A percentile compares a stretch with the other conserved stretches of the same genome.
Evolutionary conservation across 495 filamentous ascomycete species (phyloP).

Genomic region (Hyaloscypha hepaticicola): DNA sequence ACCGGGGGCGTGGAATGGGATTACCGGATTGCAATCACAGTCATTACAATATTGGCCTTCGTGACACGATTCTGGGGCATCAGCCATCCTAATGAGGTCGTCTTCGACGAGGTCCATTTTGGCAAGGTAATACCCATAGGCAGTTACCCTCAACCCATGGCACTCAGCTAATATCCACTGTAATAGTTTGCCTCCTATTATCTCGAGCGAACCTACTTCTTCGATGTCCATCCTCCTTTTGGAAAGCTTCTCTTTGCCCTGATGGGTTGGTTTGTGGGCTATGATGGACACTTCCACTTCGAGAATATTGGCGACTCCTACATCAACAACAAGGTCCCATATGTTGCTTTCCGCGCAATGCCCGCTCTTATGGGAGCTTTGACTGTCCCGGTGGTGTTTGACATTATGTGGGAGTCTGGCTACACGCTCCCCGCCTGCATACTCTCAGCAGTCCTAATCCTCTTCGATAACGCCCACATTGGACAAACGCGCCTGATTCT

Average conservation of each 20-base stretch:
- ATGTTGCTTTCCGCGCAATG: conserved; percentile 91
- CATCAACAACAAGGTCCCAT: conserved; percentile 94
- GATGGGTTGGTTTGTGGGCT: conserved; percentile 94
- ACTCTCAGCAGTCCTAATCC: conserved; percentile 77
- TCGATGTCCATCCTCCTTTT: conserved; percentile 98
- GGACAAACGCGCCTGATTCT: conserved; percentile 95
- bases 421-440: conserved; percentile 93
- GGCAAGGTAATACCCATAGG: conserved; percentile 72
- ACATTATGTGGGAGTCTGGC: conserved; percentile 99
- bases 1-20: conserved; percentile 62
- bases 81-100: conserved; percentile 89
- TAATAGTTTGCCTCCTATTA: conserved; percentile 92
- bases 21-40: conserved; percentile 74
- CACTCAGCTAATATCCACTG: neutral
- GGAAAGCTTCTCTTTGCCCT: conserved; percentile 88
- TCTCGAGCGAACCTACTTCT: conserved; percentile 97
- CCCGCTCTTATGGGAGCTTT: conserved; percentile 88
- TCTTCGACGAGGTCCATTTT: conserved; percentile 99
- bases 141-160: neutral
- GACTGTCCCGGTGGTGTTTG: conserved; percentile 89
- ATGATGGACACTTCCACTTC: conserved; percentile 95
- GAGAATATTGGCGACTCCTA: conserved; percentile 99
- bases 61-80: conserved; percentile 93
- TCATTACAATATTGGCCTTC: conserved; percentile 85
- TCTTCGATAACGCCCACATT: conserved; percentile 98